Evolutionary conservation across 257 asterid species (phyloP), one percentile per base, ranked within the genome.

Genomic region (Capsicum chinense): DNA sequence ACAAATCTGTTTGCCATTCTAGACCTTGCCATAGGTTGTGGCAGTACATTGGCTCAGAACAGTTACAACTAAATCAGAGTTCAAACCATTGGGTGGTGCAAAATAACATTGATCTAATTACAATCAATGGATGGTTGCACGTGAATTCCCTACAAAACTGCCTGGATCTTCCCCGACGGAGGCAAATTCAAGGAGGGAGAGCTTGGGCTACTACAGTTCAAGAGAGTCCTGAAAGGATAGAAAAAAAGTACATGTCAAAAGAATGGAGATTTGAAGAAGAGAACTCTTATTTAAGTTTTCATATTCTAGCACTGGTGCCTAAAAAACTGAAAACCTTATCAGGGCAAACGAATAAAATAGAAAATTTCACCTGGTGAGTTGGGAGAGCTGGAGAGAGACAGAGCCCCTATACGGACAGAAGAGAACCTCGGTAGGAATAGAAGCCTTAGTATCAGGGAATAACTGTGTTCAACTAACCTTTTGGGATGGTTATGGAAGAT

Each of bases 161-260:
- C 80, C 80, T 11, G n/a, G 42, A 21, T 73, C 60, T 73, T 48
- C 39, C 59, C 59, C 44, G 19, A 19, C 44, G 59, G 59, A 73
- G 19, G 59, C 60, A 73, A 73, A 73, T 48, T 73, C 80, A 73
- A 73, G 42, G 58, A 73, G 57, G 80, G 42, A 73, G 60, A 73
- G 42, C 44, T 50, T 73, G 48, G 80, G 60, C 80, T 73, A 73
- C 80, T 73, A 48, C 11, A 73, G 59, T 54, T 48, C 59, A 1
- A 48, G 44, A 48, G 35, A 19, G n/a, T 73, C 50, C 50, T 73
- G 60, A 73, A 19, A 21, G 58, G 80, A 26, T 39, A 13, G 7
- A 12, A 48, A 73, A 73, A 48, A 48, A 47, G 59, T 5, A 21
- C 59, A 73, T 19, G 19, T 19, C 59, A 47, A 47, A 48, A 48